Percentiles rank a stretch among this genome's conserved stretches.
These are phyloP conservation scores for Penicillium sp. DNA, from an alignment of 2,329 filamentous ascomycete genomes.

Conservation along the genomic window DNA sequence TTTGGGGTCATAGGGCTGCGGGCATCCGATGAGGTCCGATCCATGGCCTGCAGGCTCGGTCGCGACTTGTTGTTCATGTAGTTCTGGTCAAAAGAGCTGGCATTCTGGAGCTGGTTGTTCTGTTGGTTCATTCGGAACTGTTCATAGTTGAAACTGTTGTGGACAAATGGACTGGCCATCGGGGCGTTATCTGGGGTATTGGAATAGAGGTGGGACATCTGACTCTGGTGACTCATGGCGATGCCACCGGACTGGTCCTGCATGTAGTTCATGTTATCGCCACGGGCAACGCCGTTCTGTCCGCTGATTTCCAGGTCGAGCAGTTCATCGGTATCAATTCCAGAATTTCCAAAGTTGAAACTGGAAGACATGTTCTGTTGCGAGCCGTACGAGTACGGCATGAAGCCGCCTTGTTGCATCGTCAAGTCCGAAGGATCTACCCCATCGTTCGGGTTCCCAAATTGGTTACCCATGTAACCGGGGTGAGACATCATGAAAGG, in stretches of 20 bases:
- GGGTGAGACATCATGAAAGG: constrained; percentile 50
- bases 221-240: constrained; percentile 63
- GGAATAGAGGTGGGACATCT: constrained; percentile 74
- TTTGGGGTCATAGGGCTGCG: constrained; percentile 83
- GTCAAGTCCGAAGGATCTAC: constrained; percentile 85
- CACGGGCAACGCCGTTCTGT: constrained; percentile 37
- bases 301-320: constrained; percentile 59
- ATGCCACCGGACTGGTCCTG: constrained; percentile 55
- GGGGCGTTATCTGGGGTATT: constrained; percentile 89
- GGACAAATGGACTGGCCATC: constrained; percentile 84
- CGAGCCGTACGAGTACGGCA: constrained; percentile 59
- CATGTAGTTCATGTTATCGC: constrained; percentile 37
- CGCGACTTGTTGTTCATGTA: constrained; percentile 60
- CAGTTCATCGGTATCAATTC: constrained; percentile 85
- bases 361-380: constrained; percentile 65
- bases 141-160: constrained; percentile 69
- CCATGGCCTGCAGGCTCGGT: constrained; percentile 62
- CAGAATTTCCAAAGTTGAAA: constrained; percentile 74
- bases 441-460: constrained; percentile 54
- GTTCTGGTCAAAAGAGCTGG: constrained; percentile 52
- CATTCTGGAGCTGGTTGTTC: constrained; percentile 37
- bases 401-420: constrained; percentile 58
- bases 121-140: constrained; percentile 67
- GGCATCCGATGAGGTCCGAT: constrained; percentile 70
- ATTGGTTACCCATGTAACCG: constrained; percentile 54